phyloP scores from a whole-genome alignment of 176 grass and related monocot species.

The Echinochloa phyllopogon region DNA sequence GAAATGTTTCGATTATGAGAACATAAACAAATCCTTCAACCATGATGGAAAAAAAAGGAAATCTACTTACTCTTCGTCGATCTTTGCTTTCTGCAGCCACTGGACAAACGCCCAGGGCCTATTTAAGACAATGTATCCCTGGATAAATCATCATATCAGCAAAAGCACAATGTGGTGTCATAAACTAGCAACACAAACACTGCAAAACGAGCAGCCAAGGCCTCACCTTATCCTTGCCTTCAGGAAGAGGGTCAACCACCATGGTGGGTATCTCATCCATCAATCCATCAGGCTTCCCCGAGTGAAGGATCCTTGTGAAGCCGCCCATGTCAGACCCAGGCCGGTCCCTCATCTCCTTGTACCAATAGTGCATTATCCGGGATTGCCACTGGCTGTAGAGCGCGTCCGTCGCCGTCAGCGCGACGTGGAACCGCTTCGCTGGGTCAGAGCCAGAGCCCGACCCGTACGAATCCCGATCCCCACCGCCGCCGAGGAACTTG shows the following conservation, averaged over 20 bases:
- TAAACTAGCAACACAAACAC: not conserved
- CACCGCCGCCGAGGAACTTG: constrained; percentile 48
- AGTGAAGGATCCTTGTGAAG: constrained; percentile 94
- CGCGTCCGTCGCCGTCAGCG: constrained; percentile 88
- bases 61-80: constrained; percentile 81
- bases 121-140: constrained; percentile 97
- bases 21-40: not conserved
- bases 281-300: constrained; percentile 74
- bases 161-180: not conserved
- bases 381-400: constrained; percentile 98
- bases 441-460: constrained; percentile 42
- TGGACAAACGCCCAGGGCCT: constrained; percentile 99
- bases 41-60: not conserved
- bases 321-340: constrained; percentile 92
- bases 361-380: constrained; percentile 96
- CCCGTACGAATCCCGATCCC: constrained; percentile 10
- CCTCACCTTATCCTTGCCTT: constrained; percentile 69
- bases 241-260: constrained; percentile 85
- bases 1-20: constrained; percentile 49
- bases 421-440: constrained; percentile 81
- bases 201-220: not conserved
- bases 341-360: constrained; percentile 68
- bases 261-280: constrained; percentile 96
- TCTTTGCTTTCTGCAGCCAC: constrained; percentile 78
- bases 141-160: constrained; percentile 35